Evolutionary conservation across 345 rosid species (phyloP).

Genomic region (Lumnitzera littorea): DNA sequence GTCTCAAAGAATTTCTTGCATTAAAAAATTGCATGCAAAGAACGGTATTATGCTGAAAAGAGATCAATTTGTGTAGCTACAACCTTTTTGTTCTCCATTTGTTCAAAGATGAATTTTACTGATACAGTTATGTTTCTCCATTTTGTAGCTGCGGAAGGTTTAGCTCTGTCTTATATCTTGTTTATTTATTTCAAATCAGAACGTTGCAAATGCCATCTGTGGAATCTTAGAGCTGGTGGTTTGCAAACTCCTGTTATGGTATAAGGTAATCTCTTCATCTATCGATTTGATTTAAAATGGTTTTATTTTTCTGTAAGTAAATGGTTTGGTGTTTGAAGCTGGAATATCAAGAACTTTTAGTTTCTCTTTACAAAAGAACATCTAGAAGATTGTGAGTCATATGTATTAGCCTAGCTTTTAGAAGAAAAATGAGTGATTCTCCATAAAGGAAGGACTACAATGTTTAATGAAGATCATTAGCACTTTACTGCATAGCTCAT

Average conservation of each 20-base stretch:
- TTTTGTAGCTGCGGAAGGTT: constrained; percentile 10
- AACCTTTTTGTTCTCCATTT: background rate
- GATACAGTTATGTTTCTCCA: background rate
- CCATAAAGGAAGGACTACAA: no score
- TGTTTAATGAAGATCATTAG: no score
- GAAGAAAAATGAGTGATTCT: no score
- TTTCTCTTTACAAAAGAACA: no score
- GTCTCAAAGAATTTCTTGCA: constrained; percentile 84
- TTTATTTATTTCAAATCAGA: background rate
- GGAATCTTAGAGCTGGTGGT: background rate
- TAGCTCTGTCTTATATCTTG: background rate
- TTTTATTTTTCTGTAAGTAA: no score
- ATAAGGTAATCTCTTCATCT: background rate
- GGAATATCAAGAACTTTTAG: no score
- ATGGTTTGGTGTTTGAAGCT: no score
- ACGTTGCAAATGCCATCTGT: background rate
- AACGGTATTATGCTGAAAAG: constrained; percentile 43
- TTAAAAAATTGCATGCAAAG: constrained; percentile 85
- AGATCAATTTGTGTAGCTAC: background rate
- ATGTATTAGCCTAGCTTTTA: no score
- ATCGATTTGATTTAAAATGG: background rate
- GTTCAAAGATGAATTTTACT: background rate
- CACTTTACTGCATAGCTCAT: no score
- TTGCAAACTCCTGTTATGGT: background rate
- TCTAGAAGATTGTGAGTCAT: no score